Percentiles rank a stretch among this genome's conserved stretches.
Conservation (phyloP, 2,329 filamentous ascomycete species). For the Phialemonium atrogriseum region DNA sequence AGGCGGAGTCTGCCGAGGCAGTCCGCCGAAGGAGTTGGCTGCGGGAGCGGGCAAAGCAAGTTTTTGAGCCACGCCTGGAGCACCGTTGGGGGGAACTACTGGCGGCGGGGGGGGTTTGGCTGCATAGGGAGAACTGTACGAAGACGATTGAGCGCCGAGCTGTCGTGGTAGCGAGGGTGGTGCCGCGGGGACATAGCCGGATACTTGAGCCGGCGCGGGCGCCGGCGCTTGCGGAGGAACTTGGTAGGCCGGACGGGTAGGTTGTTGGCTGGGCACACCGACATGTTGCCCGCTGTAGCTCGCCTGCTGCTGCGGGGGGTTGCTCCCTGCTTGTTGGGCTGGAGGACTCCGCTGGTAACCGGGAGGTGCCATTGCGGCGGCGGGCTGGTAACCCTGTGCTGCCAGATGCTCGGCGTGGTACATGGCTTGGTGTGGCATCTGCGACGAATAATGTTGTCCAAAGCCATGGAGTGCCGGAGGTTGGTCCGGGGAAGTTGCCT, state of each 20-base stretch:
- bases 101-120: constrained; percentile 15
- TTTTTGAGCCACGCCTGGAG: too few relatives aligned
- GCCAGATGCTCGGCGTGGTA: constrained; percentile 14
- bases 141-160: constrained; percentile 13
- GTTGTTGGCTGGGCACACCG: constrained; percentile 8
- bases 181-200: constrained; percentile 13
- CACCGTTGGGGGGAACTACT: constrained; percentile 6
- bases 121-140: constrained; percentile 22
- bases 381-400: constrained; percentile 11
- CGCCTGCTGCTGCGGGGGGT: constrained; percentile 4
- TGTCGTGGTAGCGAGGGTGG: constrained; percentile 13
- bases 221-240: constrained; percentile 3
- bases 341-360: constrained; percentile 8
- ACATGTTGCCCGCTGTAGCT: constrained; percentile 2
- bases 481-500: constrained; percentile 45
- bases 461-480: constrained; percentile 25
- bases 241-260: constrained; percentile 11
- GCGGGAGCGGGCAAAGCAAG: too few relatives aligned
- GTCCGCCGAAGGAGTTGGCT: constrained; percentile 9
- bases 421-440: constrained; percentile 13
- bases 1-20: constrained; percentile 7
- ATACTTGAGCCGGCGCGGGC: constrained; percentile 6
- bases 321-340: constrained; percentile 3
- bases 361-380: constrained; percentile 9
- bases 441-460: constrained; percentile 14